Conservation (phyloP, 805 yeast genomes). For the Peterozyma toletana region DNA sequence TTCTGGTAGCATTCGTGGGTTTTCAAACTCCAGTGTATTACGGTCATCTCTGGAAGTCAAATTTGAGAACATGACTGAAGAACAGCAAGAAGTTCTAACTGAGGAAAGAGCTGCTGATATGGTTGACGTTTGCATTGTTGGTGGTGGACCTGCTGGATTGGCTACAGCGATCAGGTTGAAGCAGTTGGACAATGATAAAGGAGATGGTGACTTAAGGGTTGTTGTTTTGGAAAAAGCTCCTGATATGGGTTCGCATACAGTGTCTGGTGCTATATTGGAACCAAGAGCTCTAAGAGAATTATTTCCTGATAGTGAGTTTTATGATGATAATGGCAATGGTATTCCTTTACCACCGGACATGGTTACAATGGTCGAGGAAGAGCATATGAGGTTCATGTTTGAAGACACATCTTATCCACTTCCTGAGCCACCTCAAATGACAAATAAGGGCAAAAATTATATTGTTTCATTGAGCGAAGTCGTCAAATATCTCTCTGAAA, state of each 20-base stretch:
- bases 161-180: conserved; percentile 89
- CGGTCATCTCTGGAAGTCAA: conserved; percentile 16
- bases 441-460: conserved; percentile 72
- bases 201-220: conserved; percentile 67
- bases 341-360: conserved; percentile 75
- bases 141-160: conserved; percentile 97
- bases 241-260: conserved; percentile 87
- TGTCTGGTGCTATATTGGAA: conserved; percentile 92
- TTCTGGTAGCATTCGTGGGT: neutral
- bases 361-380: conserved; percentile 68
- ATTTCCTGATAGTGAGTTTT: conserved; percentile 59
- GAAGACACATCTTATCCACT: conserved; percentile 54
- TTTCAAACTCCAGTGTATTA: neutral
- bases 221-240: conserved; percentile 89
- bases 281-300: conserved; percentile 84
- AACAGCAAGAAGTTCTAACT: conserved; percentile 36
- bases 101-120: conserved; percentile 76
- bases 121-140: conserved; percentile 93
- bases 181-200: conserved; percentile 67
- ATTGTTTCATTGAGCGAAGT: conserved; percentile 80
- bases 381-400: conserved; percentile 67
- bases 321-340: conserved; percentile 43
- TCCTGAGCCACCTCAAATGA: conserved; percentile 93
- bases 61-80: conserved; percentile 26
- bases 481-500: conserved; percentile 73